Base-by-base conservation (phyloP, 768 basidiomycete species). In the Suillus plorans region DNA sequence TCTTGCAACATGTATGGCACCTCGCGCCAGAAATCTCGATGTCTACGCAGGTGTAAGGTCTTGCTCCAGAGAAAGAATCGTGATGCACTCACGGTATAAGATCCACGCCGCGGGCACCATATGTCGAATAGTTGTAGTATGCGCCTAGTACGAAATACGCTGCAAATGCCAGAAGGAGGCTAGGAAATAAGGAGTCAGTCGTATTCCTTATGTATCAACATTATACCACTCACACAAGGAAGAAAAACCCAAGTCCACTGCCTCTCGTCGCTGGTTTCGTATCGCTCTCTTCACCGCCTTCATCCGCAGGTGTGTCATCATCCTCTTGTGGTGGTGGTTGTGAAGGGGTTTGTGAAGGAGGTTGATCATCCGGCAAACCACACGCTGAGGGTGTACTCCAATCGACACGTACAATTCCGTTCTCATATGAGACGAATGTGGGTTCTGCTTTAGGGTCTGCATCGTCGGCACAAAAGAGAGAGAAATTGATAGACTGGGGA, bases 11-110 rank as follows among this genome's bases (percentile, higher is more conserved):
- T 90, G 69, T 92, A 93, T 5, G 93, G 93, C 3, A 94, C 91
- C 76, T 95, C 93, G 74, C 87, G 80, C 92, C 92, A 94, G 76
- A 95, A 95, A 72, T 94, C 91, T 58, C 92, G 90, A 76, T 95
- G 92, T 65, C 92, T 94, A 67, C 16, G 36, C 18, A 8, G 16
- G 66, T 49, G 58, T 70, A 8, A 64, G 60, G 18, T 34, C 16
- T 37, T 22, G 50, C 5, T 69, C 58, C 69, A 62, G 18, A 41
- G 14, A 9, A 14, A 50, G 62, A 61, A 65, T 13, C 57, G 39
- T n/a, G 39, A 60, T n/a, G 41, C 28, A 84, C 92, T 74, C 74
- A 93, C 91, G 92, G 93, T 74, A 95, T 87, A 62, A 95, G 82
- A 76, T 95, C 94, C 74, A 81, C 79, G 16, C 94, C 94, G 31